These are phyloP conservation scores for Cyberlindnera saturnus DNA, from an alignment of 805 yeast genomes.

Conservation along the genomic window DNA sequence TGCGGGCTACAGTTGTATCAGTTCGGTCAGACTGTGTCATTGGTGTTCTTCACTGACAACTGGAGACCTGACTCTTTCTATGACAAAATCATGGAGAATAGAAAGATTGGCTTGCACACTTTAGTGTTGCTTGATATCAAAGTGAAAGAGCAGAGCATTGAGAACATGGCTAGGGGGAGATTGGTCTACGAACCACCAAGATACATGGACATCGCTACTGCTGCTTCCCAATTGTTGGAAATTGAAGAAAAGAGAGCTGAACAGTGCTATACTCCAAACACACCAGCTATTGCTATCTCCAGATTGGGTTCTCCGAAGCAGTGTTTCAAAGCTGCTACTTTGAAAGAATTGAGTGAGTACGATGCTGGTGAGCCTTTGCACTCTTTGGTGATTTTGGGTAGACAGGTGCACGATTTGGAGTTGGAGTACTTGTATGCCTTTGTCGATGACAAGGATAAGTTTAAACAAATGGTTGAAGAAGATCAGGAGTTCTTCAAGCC, in stretches of 20 bases:
- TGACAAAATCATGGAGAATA: constrained; percentile 80
- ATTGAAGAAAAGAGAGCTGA: constrained; percentile 75
- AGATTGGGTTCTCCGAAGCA: constrained; percentile 87
- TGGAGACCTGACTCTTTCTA: constrained; percentile 98
- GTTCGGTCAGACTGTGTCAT: constrained; percentile 95
- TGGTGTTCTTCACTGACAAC: constrained; percentile 89
- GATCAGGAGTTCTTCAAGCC: constrained; percentile 74
- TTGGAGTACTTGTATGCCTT: constrained; percentile 76
- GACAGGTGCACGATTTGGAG: constrained; percentile 92
- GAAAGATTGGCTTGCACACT: constrained; percentile 89
- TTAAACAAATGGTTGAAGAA: constrained; percentile 35
- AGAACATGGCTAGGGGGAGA: constrained; percentile 90
- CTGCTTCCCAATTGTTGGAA: constrained; percentile 83
- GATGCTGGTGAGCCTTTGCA: constrained; percentile 95
- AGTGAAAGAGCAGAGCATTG: constrained; percentile 94
- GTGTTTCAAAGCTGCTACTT: constrained; percentile 76
- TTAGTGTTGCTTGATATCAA: constrained; percentile 83
- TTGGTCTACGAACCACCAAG: constrained; percentile 94
- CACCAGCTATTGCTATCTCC: constrained; percentile 92
- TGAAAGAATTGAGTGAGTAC: constrained; percentile 68
- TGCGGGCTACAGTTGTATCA: constrained; percentile 93
- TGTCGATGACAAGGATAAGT: constrained; percentile 52
- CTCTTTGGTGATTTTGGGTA: constrained; percentile 83
- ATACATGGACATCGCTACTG: constrained; percentile 88
- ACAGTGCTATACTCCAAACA: constrained; percentile 72